These are phyloP conservation scores for Galeopsis tetrahit DNA, from an alignment of 257 asterid genomes.

Conservation along the genomic window DNA sequence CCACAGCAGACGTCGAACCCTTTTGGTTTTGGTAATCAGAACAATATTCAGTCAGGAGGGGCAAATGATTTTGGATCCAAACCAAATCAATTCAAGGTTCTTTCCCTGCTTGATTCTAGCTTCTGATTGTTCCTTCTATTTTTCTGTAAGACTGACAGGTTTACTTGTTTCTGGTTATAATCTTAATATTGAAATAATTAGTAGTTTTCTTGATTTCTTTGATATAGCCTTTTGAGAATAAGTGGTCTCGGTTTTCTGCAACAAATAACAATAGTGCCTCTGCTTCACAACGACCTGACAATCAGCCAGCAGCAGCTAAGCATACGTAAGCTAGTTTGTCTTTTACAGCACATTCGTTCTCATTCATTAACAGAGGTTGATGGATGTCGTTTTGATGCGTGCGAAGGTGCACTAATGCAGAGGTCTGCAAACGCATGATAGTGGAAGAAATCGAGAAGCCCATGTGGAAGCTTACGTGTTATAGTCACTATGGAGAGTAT, in stretches of 20 bases:
- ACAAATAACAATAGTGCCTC: constrained; percentile 46
- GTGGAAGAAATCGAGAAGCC: constrained; percentile 86
- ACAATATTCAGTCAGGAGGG: constrained; percentile 59
- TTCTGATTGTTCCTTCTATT: constrained; percentile 15
- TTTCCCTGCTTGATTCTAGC: constrained; percentile 28
- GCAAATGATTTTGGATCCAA: constrained; percentile 55
- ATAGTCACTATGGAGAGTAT: constrained; percentile 78
- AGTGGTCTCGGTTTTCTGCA: constrained; percentile 71
- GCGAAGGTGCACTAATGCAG: constrained; percentile 83
- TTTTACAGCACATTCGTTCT: constrained; percentile 20
- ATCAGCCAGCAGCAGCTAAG: constrained; percentile 57
- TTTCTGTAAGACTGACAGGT: neutral
- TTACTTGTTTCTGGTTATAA: constrained; percentile 15
- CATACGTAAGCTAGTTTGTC: constrained; percentile 62
- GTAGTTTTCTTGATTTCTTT: constrained; percentile 34
- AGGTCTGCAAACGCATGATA: constrained; percentile 69
- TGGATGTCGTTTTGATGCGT: constrained; percentile 38
- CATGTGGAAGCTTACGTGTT: constrained; percentile 85
- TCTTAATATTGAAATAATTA: neutral
- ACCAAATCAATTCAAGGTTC: constrained; percentile 74
- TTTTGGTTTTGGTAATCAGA: constrained; percentile 76
- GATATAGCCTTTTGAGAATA: constrained; percentile 79
- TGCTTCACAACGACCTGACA: constrained; percentile 57
- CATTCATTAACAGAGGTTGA: constrained; percentile 24
- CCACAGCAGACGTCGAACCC: constrained; percentile 71